Evolutionary conservation across 169 alveolate species (phyloP).

Genomic region (Cyclospora cayetanensis): DNA sequence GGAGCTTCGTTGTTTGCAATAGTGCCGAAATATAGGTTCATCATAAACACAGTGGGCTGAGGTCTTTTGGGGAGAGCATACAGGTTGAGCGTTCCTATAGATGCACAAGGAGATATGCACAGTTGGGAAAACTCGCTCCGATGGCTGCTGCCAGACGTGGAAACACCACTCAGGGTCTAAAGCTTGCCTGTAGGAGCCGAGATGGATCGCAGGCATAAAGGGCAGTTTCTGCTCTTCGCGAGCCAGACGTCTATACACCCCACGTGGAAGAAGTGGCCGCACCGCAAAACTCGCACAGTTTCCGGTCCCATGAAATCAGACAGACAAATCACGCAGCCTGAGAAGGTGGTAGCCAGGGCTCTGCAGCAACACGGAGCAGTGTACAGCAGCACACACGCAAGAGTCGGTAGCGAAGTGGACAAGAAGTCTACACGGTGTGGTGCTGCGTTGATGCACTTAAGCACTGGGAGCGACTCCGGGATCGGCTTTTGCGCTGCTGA

Average conservation of each 20-base stretch:
- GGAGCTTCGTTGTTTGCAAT: too few species aligned
- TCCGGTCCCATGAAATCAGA: conserved; percentile 47
- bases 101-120: too few species aligned
- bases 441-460: not conserved
- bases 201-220: conserved; percentile 72
- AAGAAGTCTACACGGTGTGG: not conserved
- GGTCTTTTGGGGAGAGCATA: too few species aligned
- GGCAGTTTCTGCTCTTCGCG: conserved; percentile 75
- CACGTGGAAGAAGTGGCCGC: conserved; percentile 79
- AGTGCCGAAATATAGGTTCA: too few species aligned
- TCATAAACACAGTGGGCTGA: too few species aligned
- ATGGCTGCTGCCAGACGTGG: too few species aligned
- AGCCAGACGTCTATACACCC: conserved; percentile 81
- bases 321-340: conserved; percentile 51
- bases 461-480: not conserved
- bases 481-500: not conserved
- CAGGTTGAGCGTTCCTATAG: too few species aligned
- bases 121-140: too few species aligned
- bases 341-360: not conserved
- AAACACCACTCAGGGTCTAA: too few species aligned
- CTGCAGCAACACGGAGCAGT: not conserved
- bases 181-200: too few species aligned
- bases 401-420: not conserved
- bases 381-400: not conserved
- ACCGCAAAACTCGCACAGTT: conserved; percentile 76